Evolutionary conservation across 495 filamentous ascomycete species (phyloP).

Genomic region (Trypethelium eluteriae): DNA sequence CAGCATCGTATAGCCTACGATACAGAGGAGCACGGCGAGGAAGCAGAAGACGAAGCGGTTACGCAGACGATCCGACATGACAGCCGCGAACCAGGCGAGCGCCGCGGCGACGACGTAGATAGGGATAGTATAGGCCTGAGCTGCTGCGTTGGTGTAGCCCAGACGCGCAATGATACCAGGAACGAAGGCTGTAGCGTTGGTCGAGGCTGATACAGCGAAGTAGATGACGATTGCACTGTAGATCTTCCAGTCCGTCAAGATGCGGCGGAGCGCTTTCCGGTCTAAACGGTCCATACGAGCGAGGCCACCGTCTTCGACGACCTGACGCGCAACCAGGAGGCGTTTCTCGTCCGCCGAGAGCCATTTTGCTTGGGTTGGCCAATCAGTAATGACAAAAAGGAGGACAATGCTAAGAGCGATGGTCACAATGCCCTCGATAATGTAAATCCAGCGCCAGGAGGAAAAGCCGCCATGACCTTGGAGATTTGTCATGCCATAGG

Average conservation of each 20-base stretch:
- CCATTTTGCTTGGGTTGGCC: slow-evolving; percentile 39
- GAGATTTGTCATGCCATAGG: slow-evolving; percentile 4
- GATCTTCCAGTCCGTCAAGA: slow-evolving; percentile 33
- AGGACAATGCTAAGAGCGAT: slow-evolving; percentile 35
- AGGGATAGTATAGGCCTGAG: slow-evolving; percentile 34
- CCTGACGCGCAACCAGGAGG: slow-evolving; percentile 37
- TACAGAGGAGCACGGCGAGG: slow-evolving; percentile 29
- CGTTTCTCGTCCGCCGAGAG: slow-evolving; percentile 34
- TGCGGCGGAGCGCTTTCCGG: slow-evolving; percentile 29
- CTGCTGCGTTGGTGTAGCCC: slow-evolving; percentile 23
- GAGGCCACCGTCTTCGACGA: slow-evolving; percentile 33
- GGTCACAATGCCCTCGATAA: slow-evolving; percentile 42
- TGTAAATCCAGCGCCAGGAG: slow-evolving; percentile 41
- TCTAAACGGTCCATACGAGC: slow-evolving; percentile 40
- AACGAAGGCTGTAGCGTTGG: slow-evolving; percentile 33
- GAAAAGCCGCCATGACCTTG: background rate
- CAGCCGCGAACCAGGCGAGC: slow-evolving; percentile 20
- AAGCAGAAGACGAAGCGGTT: slow-evolving; percentile 37
- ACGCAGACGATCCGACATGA: slow-evolving; percentile 30
- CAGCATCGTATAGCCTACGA: slow-evolving; percentile 34
- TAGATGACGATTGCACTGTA: slow-evolving; percentile 30
- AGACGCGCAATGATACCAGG: slow-evolving; percentile 26
- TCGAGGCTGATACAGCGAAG: slow-evolving; percentile 31
- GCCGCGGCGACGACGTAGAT: slow-evolving; percentile 31
- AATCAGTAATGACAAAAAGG: slow-evolving; percentile 41